Base-by-base conservation (phyloP, 2,329 filamentous ascomycete species). In the Aspergillus nomiae region DNA sequence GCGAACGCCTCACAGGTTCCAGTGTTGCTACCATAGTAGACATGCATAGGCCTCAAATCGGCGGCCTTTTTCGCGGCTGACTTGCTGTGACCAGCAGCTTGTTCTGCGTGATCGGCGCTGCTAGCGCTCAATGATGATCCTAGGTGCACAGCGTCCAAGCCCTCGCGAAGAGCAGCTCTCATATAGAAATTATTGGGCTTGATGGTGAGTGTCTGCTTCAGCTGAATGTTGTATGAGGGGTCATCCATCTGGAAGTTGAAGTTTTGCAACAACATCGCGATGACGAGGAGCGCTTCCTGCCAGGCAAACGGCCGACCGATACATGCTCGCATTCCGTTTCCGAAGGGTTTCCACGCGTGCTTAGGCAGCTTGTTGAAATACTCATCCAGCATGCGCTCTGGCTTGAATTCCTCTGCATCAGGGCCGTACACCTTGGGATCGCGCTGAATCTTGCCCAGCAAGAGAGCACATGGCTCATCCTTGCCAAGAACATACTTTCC, bases 1-100 rank as follows among this genome's bases (percentile, higher is more conserved):
- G 90, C 87, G 54, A 92, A 82, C 1, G 87, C 82, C 74, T 92
- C 89, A 73, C 90, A 93, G 1, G 90, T 94, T 0, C 90, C 90
- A 2, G 87, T 88, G 71, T 92, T 92, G 24, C 88, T 90, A 2
- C 91, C 91, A 70, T 91, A 93, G 50, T 89, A 85, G 24, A 94
- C 84, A n/a, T 85, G 84, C 66, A 94, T 80, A 1, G 82, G 80
- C 67, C 83, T 83, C 34, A 74, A 68, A 21, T 73, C 61, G 2
- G 61, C 65, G 50, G 60, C 56, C 55, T 69, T 71, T 60, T 74
- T 73, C 26, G 51, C 32, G 12, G 34, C 51, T 65, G 36, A 67
- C 67, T 34, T 67, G 63, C 58, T 65, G 62, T 12, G 62, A 60
- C 10, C 57, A 16, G 56, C 62, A 3, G 66, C 38, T 9, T 41